phyloP scores from a whole-genome alignment of 2,329 filamentous ascomycete genomes.

The Fusarium albidum region DNA sequence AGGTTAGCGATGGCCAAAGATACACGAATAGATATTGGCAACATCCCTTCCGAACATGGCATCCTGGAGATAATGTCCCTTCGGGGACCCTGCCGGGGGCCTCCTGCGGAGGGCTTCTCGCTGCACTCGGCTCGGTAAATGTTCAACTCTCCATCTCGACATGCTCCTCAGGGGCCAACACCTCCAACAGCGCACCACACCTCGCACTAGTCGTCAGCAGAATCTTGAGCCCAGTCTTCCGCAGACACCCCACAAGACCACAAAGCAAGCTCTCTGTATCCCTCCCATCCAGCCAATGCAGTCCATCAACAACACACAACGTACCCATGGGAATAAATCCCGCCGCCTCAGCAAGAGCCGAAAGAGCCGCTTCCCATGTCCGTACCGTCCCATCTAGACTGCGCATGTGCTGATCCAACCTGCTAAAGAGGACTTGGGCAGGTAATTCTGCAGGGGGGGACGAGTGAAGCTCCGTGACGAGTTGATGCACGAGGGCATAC shows the following conservation, averaged over 20 bases:
- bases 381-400: not conserved
- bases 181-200: not conserved
- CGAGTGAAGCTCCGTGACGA: not conserved
- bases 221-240: not conserved
- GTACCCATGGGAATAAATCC: not conserved
- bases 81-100: no score
- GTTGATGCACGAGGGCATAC: not conserved
- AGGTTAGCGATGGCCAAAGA: no score
- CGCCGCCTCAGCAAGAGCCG: not conserved
- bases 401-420: not conserved
- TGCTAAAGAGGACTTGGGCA: not conserved
- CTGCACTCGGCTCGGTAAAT: no score
- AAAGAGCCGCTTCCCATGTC: not conserved
- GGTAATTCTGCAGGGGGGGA: not conserved
- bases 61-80: no score
- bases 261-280: not conserved
- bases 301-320: slow-evolving; percentile 3
- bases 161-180: not conserved
- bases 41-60: no score
- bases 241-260: not conserved
- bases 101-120: no score
- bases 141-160: not conserved
- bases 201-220: slow-evolving; percentile 3
- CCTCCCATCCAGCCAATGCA: slow-evolving; percentile 6
- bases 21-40: no score